phyloP scores from a whole-genome alignment of 2,329 filamentous ascomycete species.

The Colletotrichum phormii region DNA sequence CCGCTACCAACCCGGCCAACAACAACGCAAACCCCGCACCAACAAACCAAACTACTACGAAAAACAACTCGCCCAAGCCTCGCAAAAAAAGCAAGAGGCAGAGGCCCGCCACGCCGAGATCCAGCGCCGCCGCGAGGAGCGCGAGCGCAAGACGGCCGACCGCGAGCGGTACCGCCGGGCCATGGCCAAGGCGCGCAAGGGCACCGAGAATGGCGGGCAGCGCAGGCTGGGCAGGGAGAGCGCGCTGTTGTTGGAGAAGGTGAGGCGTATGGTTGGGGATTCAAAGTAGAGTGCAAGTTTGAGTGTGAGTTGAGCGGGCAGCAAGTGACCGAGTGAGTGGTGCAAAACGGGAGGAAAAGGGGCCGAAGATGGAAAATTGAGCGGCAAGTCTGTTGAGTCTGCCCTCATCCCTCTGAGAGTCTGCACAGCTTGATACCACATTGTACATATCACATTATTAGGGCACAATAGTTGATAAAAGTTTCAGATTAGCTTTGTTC shows the following conservation, averaged over 20 bases:
- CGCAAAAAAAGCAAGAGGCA: slow-evolving; percentile 54
- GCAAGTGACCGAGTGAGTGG: too few relatives aligned
- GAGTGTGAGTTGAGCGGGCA: too few relatives aligned
- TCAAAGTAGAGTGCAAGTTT: slow-evolving; percentile 17
- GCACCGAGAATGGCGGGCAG: slow-evolving; percentile 70
- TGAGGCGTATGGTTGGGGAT: slow-evolving; percentile 75
- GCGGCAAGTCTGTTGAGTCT: neutral
- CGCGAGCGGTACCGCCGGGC: slow-evolving; percentile 73
- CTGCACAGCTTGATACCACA: slow-evolving; percentile 30
- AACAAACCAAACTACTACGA: slow-evolving; percentile 69
- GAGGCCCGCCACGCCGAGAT: slow-evolving; percentile 57
- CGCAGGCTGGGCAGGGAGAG: slow-evolving; percentile 87
- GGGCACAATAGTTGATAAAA: neutral
- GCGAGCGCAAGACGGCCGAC: slow-evolving; percentile 73
- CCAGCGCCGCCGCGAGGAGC: slow-evolving; percentile 68
- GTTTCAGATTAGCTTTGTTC: slow-evolving; percentile 7
- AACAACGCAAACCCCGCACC: slow-evolving; percentile 37
- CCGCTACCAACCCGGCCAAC: slow-evolving; percentile 35
- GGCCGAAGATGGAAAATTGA: neutral
- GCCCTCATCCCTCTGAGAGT: neutral
- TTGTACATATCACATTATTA: neutral
- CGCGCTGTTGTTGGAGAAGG: slow-evolving; percentile 79
- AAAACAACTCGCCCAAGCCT: slow-evolving; percentile 68
- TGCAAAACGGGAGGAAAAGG: too few relatives aligned
- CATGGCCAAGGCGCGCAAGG: slow-evolving; percentile 80